A percentile compares a stretch with the other conserved stretches of the same genome.
phyloP scores from a whole-genome alignment of 2,329 filamentous ascomycete species.

The Onygenales sp. region DNA sequence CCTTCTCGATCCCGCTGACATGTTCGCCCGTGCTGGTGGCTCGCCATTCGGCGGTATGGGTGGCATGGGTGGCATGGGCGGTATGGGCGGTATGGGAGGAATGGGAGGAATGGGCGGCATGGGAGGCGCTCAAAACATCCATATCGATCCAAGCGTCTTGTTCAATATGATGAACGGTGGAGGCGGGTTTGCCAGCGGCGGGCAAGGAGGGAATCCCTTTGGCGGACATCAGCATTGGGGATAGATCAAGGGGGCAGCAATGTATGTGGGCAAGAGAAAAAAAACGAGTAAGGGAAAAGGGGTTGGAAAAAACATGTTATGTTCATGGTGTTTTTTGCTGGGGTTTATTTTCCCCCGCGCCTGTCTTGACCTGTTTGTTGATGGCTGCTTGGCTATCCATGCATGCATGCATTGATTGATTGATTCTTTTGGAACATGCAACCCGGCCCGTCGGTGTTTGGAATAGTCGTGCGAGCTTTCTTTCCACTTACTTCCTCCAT shows the following conservation, averaged over 20 bases:
- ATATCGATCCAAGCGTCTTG: constrained; percentile 66
- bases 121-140: constrained; percentile 26
- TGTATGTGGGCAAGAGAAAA: neutral
- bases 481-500: too few relatives aligned
- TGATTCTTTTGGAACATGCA: too few relatives aligned
- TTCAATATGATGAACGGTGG: constrained; percentile 76
- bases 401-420: too few relatives aligned
- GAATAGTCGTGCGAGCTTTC: too few relatives aligned
- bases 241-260: neutral
- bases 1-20: constrained; percentile 76
- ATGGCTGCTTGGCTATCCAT: too few relatives aligned
- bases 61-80: constrained; percentile 46
- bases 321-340: neutral
- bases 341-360: neutral
- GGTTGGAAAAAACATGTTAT: neutral
- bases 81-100: constrained; percentile 47
- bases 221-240: constrained; percentile 7
- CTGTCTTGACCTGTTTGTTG: too few relatives aligned
- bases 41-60: constrained; percentile 29
- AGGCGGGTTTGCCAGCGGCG: constrained; percentile 37
- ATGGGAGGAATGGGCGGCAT: constrained; percentile 26
- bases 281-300: neutral
- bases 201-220: constrained; percentile 41
- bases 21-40: constrained; percentile 58
- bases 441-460: too few relatives aligned